Evolutionary conservation across 805 yeast genomes (phyloP).

Genomic region (Yamadazyma paraphyllophila): DNA sequence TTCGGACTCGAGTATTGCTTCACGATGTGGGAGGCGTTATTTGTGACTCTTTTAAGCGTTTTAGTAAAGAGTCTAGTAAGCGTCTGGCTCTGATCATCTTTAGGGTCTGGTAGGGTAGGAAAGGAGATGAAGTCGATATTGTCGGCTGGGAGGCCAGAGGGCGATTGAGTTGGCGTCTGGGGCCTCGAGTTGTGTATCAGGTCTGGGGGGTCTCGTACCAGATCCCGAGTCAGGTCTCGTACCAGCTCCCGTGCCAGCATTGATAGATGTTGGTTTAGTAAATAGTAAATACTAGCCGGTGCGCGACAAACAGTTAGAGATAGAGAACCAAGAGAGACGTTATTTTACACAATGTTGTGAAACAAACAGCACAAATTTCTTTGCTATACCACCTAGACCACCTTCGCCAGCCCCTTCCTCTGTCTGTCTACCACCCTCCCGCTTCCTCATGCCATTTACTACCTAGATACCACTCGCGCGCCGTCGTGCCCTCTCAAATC

Average conservation of each 20-base stretch:
- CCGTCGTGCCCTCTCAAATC: no score
- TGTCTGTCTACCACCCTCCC: no score
- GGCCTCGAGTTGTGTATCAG: background rate
- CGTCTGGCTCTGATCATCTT: slow-evolving; percentile 31
- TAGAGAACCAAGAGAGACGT: no score
- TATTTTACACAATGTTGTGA: no score
- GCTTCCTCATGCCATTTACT: no score
- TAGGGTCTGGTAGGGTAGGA: slow-evolving; percentile 45
- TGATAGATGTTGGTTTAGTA: no score
- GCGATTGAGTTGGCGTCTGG: background rate
- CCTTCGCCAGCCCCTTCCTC: no score
- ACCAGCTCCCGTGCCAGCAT: background rate
- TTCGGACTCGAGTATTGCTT: slow-evolving; percentile 15
- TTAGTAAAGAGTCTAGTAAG: slow-evolving; percentile 34
- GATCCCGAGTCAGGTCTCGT: background rate
- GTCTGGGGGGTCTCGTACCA: background rate
- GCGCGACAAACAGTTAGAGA: no score
- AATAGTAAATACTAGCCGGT: no score
- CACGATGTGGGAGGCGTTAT: slow-evolving; percentile 40
- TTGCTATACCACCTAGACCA: no score
- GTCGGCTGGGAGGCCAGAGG: slow-evolving; percentile 3
- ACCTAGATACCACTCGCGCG: no score
- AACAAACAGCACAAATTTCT: no score
- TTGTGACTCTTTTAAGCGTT: slow-evolving; percentile 41
- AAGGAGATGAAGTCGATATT: slow-evolving; percentile 36